Evolutionary conservation across 2,329 filamentous ascomycete species (phyloP), one percentile per base, ranked within the genome.

Genomic region (Nemania diffusa): DNA sequence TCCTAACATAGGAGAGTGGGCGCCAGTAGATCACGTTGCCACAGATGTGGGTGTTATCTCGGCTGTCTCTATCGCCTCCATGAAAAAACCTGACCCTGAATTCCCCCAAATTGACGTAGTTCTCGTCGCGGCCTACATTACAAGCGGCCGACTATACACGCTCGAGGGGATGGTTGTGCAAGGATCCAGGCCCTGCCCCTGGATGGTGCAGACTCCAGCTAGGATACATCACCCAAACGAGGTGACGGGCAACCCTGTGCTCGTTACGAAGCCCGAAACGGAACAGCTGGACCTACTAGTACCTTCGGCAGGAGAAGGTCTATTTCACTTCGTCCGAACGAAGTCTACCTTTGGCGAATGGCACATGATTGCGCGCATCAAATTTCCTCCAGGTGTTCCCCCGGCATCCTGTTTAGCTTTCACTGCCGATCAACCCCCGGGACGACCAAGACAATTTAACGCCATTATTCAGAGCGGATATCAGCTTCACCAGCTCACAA

Each of bases 281-380:
- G 46, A 56, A 20, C 67, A 69, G 56, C 40, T 73, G 40, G 71
- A 73, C 40, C 56, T 73, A 22, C 57, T 73, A 32, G 72, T 70
- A 15, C 69, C 71, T 56, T 73, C 70, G 13, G 63, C 65, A 15
- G 69, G 70, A 37, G 62, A 69, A 37, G 71, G 71, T 13, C 42
- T 73, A 26, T 72, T 73, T 37, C 71, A 72, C 40, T 73, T 71
- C 50, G 51, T 71, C 44, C 64, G 64, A 59, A 69, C 58, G 37
- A 2, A n/a, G 5, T 69, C 69, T 57, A 46, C 46, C 37, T 69
- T 66, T n/a, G 60, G 68, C 52, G 68, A 73, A 52, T 72, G 69
- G 71, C 69, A 69, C 32, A 71, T 72, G 68, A 69, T 71, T 64
- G 70, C 65, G 29, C 66, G 68, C 40, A 61, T 71, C 61, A 27